These are phyloP conservation scores for Colletotrichum musae DNA, from an alignment of 2,329 filamentous ascomycete species.

Conservation along the genomic window DNA sequence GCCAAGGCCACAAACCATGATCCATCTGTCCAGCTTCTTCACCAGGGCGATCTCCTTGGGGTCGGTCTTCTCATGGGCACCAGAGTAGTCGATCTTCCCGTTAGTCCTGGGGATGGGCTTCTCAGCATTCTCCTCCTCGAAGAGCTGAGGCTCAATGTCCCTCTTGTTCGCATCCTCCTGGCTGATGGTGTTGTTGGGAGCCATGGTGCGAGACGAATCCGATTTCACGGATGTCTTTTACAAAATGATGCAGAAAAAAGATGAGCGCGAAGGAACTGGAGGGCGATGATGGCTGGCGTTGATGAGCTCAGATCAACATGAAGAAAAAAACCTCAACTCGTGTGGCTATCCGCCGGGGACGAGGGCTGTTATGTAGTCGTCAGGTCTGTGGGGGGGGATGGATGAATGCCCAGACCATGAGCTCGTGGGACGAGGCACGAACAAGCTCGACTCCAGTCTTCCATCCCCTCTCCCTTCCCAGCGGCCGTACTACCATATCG, in stretches of 20 bases:
- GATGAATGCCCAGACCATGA: conserved; percentile 19
- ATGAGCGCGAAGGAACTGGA: neutral
- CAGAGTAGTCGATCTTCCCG: conserved; percentile 53
- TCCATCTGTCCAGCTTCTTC: conserved; percentile 56
- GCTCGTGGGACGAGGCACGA: conserved; percentile 12
- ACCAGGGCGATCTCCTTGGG: conserved; percentile 58
- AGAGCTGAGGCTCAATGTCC: conserved; percentile 37
- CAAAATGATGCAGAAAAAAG: neutral
- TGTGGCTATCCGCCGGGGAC: conserved; percentile 6
- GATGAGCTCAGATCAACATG: conserved; percentile 13
- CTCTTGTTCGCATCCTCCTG: conserved; percentile 14
- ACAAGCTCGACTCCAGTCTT: neutral
- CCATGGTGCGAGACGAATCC: neutral
- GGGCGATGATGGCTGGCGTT: conserved; percentile 1
- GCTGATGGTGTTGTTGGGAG: conserved; percentile 1
- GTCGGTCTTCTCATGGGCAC: conserved; percentile 57
- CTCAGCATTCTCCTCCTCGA: conserved; percentile 40
- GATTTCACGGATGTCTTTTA: conserved; percentile 15
- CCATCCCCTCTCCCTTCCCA: conserved; percentile 7
- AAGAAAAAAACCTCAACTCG: too few species aligned
- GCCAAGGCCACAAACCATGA: conserved; percentile 48
- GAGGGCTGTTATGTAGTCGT: conserved; percentile 27
- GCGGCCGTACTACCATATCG: conserved; percentile 10
- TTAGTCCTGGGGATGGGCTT: conserved; percentile 42
- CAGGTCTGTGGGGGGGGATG: neutral